These are phyloP conservation scores for Backusella sp. DNA, from an alignment of 192 early-diverging fungal genomes.

Conservation along the genomic window DNA sequence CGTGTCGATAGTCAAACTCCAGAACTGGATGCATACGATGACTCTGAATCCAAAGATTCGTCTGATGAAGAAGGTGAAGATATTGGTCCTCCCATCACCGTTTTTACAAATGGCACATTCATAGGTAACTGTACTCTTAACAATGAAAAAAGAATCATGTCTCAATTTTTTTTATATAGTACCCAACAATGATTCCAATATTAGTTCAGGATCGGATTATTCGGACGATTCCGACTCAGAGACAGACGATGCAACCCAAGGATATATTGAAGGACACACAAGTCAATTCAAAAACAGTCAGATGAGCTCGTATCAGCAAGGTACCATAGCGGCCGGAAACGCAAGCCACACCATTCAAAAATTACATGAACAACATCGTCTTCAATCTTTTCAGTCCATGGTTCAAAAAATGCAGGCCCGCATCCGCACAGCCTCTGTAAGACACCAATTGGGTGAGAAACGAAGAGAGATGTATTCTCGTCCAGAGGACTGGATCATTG, in stretches of 20 bases:
- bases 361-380: conserved; percentile 16
- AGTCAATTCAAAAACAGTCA: neutral
- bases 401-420: conserved; percentile 48
- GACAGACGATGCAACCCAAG: neutral
- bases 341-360: conserved; percentile 15
- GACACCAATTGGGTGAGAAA: neutral
- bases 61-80: neutral
- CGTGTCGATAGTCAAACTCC: neutral
- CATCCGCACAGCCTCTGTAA: neutral
- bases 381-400: conserved; percentile 7
- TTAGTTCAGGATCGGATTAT: neutral
- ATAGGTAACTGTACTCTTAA: neutral
- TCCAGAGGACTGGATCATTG: conserved; percentile 8
- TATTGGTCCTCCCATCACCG: neutral
- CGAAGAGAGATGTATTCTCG: neutral
- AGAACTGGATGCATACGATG: neutral
- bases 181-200: neutral
- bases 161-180: neutral
- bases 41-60: conserved; percentile 1
- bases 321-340: neutral
- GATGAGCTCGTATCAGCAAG: neutral
- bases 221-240: neutral
- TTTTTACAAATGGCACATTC: neutral
- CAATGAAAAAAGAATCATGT: neutral
- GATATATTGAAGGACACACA: neutral